Percentiles rank a stretch among this genome's conserved stretches.
Conservation (phyloP, 495 filamentous ascomycete genomes). For the Penicillium steckii region DNA sequence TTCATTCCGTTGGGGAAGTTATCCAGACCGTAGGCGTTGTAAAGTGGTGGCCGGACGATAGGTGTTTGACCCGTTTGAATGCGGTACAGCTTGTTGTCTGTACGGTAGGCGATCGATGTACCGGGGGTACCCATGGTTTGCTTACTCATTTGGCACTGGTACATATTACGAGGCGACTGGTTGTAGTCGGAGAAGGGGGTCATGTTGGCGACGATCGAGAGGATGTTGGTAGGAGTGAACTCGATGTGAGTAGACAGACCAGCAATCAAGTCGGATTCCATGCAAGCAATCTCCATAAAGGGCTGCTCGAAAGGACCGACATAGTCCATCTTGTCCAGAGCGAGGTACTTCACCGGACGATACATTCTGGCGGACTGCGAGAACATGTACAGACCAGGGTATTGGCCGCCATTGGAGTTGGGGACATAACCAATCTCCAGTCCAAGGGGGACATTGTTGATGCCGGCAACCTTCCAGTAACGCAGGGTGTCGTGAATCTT, state of each 20-base stretch:
- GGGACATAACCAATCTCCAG: constrained; percentile 93
- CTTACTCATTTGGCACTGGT: constrained; percentile 99
- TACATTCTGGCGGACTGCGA: constrained; percentile 83
- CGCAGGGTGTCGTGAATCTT: constrained; percentile 79
- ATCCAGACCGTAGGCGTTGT: constrained; percentile 95
- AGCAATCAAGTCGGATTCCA: constrained; percentile 76
- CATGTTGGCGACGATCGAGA: constrained; percentile 97
- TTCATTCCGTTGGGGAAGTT: constrained; percentile 99
- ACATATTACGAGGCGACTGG: constrained; percentile 99
- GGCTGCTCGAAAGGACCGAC: constrained; percentile 95
- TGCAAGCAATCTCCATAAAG: constrained; percentile 95
- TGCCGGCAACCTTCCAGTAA: constrained; percentile 92
- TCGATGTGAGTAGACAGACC: constrained; percentile 92
- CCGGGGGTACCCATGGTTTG: constrained; percentile 98
- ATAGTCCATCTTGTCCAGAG: constrained; percentile 77
- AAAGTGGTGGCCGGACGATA: constrained; percentile 84
- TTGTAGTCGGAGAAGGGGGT: constrained; percentile 99
- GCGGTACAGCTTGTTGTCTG: constrained; percentile 95
- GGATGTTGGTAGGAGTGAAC: constrained; percentile 91
- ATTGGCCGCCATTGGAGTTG: constrained; percentile 82
- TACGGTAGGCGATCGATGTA: constrained; percentile 79
- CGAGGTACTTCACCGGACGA: constrained; percentile 87
- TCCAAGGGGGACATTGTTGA: constrained; percentile 76
- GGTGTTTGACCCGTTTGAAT: constrained; percentile 96
- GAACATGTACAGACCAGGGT: constrained; percentile 93